Conservation (phyloP, 2,329 filamentous ascomycete species). For the Botrytis fabae region DNA sequence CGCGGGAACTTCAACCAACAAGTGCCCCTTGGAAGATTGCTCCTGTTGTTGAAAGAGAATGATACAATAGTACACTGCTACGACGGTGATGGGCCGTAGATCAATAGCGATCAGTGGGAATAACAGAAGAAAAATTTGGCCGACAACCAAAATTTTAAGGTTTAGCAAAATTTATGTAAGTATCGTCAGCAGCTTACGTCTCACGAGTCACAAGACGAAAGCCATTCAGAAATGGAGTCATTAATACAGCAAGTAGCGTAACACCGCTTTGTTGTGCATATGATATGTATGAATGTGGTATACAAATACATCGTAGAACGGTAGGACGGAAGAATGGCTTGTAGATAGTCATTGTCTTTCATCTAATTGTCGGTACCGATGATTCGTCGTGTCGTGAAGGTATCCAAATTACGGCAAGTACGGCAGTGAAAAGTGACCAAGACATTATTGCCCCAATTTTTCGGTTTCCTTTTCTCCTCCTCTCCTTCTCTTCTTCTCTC, state of each 20-base stretch:
- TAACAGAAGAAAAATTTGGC: not conserved
- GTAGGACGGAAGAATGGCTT: not conserved
- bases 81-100: not conserved
- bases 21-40: not conserved
- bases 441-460: constrained; percentile 1
- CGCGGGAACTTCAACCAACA: not conserved
- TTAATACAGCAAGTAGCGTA: not conserved
- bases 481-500: too few relatives aligned
- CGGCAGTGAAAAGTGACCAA: constrained; percentile 11
- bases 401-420: constrained; percentile 5
- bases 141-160: not conserved
- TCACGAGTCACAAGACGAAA: not conserved
- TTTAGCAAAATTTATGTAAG: not conserved
- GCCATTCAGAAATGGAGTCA: not conserved
- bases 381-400: not conserved
- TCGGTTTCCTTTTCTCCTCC: not conserved
- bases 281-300: not conserved
- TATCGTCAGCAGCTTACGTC: constrained; percentile 16
- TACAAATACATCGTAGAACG: not conserved
- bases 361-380: not conserved
- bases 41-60: not conserved
- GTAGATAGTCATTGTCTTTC: not conserved
- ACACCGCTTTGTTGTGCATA: not conserved
- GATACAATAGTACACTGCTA: not conserved
- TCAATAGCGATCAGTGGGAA: not conserved